Base-by-base conservation (phyloP, 2,329 filamentous ascomycete genomes). In the Aciculosporium take region DNA sequence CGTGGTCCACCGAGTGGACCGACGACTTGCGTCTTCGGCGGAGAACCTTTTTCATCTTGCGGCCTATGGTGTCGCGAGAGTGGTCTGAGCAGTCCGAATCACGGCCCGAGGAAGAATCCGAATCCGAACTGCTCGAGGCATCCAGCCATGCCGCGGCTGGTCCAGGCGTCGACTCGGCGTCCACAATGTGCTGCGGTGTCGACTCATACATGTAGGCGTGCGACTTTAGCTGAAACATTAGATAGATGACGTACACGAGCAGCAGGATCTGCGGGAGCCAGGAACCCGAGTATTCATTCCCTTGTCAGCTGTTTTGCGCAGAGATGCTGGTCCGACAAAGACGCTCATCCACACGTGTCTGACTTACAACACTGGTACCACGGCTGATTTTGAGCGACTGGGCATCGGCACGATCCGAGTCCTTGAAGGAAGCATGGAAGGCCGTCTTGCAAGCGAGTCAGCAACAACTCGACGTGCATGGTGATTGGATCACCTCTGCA, bases 131-230 rank as follows among this genome's bases (percentile, higher is more conserved):
- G 49, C 67, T 72, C 3, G 80, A 84, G 0, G 78, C 77, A 48
- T 91, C 83, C 53, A 94, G 72, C 62, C 89, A 84, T 25, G 83
- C 82, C 15, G 83, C 82, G 10, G 88, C 72, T 1, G 91, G 80
- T 48, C 88, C 88, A 18, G 88, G 88, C 35, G 85, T 81, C 0
- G 85, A 80, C 57, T 94, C 88, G 53, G 91, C 86, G 51, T 95
- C 88, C 48, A 95, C 91, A 45, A 93, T 82, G 51, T 88, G 81
- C 62, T 94, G 87, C 8, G 88, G 88, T 5, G 84, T 94, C 49
- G 86, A 91, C 60, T 87, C 83, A 52, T 94, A 94, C 67, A 94
- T 79, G 63, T 93, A 94, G 7, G 84, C 74, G 56, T 94, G 87
- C 1, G 86, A 91, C 62, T 93, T 93, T 46, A 94, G 74, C 64